These are phyloP conservation scores for Aspergillus ochraceoroseus DNA, from an alignment of 2,329 filamentous ascomycete genomes.

Conservation along the genomic window DNA sequence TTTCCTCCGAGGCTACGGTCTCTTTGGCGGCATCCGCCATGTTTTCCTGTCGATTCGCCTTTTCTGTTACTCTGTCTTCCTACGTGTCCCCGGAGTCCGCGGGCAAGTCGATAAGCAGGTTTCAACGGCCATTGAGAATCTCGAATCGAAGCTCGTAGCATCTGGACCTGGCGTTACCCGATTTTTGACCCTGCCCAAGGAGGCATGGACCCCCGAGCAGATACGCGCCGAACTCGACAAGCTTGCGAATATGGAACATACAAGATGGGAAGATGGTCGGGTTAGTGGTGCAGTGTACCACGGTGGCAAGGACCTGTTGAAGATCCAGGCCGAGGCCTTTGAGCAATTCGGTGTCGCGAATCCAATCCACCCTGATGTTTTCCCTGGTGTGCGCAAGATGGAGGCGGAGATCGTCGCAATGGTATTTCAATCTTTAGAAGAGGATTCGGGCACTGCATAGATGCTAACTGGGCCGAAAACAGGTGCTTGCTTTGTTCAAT, in stretches of 20 bases:
- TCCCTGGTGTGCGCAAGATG: slow-evolving; percentile 98
- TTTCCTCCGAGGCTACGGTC: slow-evolving; percentile 81
- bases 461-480: slow-evolving; percentile 10
- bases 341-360: slow-evolving; percentile 92
- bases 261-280: slow-evolving; percentile 90
- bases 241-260: slow-evolving; percentile 83
- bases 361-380: slow-evolving; percentile 96
- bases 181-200: slow-evolving; percentile 71
- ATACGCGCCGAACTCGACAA: slow-evolving; percentile 73
- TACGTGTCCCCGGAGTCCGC: slow-evolving; percentile 80
- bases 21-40: slow-evolving; percentile 71
- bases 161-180: slow-evolving; percentile 64
- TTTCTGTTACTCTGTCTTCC: slow-evolving; percentile 75
- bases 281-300: slow-evolving; percentile 97
- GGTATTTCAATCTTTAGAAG: slow-evolving; percentile 50
- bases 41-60: slow-evolving; percentile 68
- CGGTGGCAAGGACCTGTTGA: slow-evolving; percentile 73
- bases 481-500: slow-evolving; percentile 75
- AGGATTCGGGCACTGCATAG: not conserved
- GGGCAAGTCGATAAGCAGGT: slow-evolving; percentile 81
- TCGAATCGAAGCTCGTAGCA: slow-evolving; percentile 79
- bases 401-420: slow-evolving; percentile 96
- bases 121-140: slow-evolving; percentile 68
- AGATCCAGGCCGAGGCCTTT: slow-evolving; percentile 88
- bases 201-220: slow-evolving; percentile 75